Percentiles rank a stretch among this genome's conserved stretches.
Conservation (phyloP, 345 rosid species). For the Populus nigra region DNA sequence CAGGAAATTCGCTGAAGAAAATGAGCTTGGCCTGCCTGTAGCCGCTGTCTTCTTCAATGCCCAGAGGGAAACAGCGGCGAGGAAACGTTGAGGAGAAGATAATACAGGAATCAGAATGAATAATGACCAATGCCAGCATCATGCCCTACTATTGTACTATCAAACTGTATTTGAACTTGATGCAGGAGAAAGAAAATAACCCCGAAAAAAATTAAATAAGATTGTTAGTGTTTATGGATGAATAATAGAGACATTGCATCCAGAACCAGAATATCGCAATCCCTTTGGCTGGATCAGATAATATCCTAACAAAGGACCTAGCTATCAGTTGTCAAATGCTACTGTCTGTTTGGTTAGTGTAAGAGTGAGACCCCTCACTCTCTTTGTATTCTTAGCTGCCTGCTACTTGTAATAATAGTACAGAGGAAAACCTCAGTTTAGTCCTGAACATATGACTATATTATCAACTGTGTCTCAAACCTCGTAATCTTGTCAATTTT, state of each 20-base stretch:
- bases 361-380: background rate
- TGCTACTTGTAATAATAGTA: background rate
- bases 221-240: background rate
- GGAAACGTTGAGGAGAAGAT: slow-evolving; percentile 53
- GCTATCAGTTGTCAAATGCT: too few species aligned
- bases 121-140: background rate
- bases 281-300: background rate
- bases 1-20: slow-evolving; percentile 67
- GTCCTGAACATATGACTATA: background rate
- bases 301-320: too few species aligned
- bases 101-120: background rate
- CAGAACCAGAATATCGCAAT: background rate
- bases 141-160: background rate
- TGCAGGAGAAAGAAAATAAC: background rate
- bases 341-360: background rate
- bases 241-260: background rate
- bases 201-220: background rate
- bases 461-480: background rate
- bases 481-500: too few species aligned
- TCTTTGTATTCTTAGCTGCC: background rate
- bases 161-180: background rate
- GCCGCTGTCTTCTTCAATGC: slow-evolving; percentile 90
- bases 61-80: slow-evolving; percentile 94
- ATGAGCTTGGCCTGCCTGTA: slow-evolving; percentile 74
- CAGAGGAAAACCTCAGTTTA: background rate